A percentile compares a stretch with the other conserved stretches of the same genome.
Conservation (phyloP, 2,329 filamentous ascomycete species). For the Stromatinia cepivora region DNA sequence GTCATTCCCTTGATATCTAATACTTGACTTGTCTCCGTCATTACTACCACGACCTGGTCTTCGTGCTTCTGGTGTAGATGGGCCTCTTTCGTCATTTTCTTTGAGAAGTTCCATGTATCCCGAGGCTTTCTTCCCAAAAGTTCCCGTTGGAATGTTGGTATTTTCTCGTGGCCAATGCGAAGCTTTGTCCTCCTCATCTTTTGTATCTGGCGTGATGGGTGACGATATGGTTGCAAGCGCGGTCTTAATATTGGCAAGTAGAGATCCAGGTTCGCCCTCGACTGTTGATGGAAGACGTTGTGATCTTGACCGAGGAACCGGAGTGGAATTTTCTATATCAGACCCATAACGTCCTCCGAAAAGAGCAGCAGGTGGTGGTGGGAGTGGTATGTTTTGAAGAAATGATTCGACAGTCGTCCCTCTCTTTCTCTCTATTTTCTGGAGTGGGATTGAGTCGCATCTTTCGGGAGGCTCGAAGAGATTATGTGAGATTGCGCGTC, state of each 20-base stretch:
- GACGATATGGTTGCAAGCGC: constrained; percentile 19
- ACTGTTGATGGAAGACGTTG: constrained; percentile 7
- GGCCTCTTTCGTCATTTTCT: not conserved
- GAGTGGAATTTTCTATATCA: constrained; percentile 13
- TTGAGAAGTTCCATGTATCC: constrained; percentile 5
- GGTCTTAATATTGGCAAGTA: constrained; percentile 21
- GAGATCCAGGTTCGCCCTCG: constrained; percentile 6
- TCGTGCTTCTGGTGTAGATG: constrained; percentile 15
- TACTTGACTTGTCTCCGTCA: not conserved
- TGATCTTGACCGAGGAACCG: constrained; percentile 12
- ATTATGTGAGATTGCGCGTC: constrained; percentile 20
- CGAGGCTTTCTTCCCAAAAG: constrained; percentile 3
- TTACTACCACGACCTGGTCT: not conserved
- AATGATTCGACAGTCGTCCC: constrained; percentile 21
- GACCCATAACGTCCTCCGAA: constrained; percentile 13
- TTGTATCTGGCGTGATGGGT: constrained; percentile 17
- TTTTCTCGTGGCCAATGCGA: constrained; percentile 20
- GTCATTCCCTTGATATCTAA: constrained; percentile 7
- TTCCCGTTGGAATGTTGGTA: not conserved
- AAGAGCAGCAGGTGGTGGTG: constrained; percentile 26
- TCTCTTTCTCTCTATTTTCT: constrained; percentile 24
- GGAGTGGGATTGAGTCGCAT: constrained; percentile 31
- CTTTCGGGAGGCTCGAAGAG: constrained; percentile 23
- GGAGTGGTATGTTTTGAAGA: constrained; percentile 25
- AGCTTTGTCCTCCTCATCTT: not conserved